phyloP scores from a whole-genome alignment of 1,284 basidiomycete genomes.

The Ganoderma meredithae region DNA sequence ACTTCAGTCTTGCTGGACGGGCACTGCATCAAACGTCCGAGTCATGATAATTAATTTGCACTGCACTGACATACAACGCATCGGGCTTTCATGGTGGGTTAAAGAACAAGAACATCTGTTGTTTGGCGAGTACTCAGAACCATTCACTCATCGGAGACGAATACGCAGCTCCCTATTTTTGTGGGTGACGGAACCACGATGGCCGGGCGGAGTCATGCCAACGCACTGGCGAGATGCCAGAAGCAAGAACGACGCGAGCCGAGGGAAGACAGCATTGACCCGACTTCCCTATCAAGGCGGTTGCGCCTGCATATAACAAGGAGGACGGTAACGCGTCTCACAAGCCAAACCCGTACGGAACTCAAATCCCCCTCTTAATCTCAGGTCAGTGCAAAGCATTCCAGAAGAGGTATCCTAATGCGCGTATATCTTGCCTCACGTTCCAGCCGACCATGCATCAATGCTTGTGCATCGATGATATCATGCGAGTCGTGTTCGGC shows the following conservation, averaged over 20 bases:
- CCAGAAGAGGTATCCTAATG: neutral
- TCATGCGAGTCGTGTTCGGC: conserved; percentile 1
- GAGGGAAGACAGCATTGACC: neutral
- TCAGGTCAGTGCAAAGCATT: neutral
- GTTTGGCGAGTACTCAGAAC: neutral
- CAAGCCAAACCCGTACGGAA: neutral
- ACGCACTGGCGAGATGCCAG: neutral
- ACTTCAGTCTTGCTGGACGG: neutral
- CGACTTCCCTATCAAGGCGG: neutral
- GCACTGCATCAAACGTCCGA: neutral
- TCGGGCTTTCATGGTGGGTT: neutral
- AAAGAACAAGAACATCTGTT: neutral
- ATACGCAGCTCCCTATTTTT: neutral
- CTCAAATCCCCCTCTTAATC: too few relatives aligned
- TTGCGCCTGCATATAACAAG: neutral
- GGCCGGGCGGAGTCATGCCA: neutral
- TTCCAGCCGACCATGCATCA: neutral
- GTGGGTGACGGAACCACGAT: neutral
- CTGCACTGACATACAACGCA: neutral
- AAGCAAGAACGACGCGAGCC: neutral
- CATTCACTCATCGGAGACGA: neutral
- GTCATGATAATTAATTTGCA: neutral
- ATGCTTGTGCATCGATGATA: conserved; percentile 8
- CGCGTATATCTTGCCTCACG: neutral
- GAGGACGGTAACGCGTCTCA: neutral